Evolutionary conservation across 2,329 filamentous ascomycete genomes (phyloP), one percentile per base, ranked within the genome.

Genomic region (Penicillium sclerotiorum): DNA sequence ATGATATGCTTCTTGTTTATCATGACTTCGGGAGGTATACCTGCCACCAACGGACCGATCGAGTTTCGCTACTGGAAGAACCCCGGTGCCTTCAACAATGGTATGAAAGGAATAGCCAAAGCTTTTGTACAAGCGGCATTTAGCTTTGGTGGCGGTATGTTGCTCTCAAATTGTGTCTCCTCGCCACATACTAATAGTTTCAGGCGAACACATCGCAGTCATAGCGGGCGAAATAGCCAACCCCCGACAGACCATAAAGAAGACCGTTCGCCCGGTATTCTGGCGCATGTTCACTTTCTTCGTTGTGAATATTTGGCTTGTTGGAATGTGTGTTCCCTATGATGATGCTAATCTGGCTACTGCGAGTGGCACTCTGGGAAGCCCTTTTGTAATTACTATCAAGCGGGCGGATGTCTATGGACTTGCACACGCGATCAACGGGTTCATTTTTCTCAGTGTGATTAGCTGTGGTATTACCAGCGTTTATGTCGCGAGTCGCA

Each of bases 1-100:
- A 65, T 68, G 60, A 69, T 69, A 9, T 65, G 61, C 39, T 68
- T 68, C 50, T 59, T 68, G 56, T 65, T 69, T 41, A 68, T 69
- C 50, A 69, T 69, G 65, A 66, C 66, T 6, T 67, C 62, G 2
- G 67, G 67, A 7, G 67, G 67, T 1, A 62, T 69, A 33, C 23
- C 61, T 11, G 65, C 62, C 8, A 69, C 67, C 0, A 47, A 63
- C 25, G 67, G 67, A 0, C 62, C 67, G 2, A 61, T 70, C n/a
- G 64, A 64, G 8, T 72, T 43, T 23, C 40, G 18, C 3, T 43
- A 38, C 40, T 66, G 63, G 64, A 62, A 61, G 28, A 51, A 53
- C 12, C 61, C 64, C 1, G 60, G 63, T 3, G 61, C 63, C 2
- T 65, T 67, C 43, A 63, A 60, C 7, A 64, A 64, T 50, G 62